A percentile compares a stretch with the other conserved stretches of the same genome.
These are phyloP conservation scores for Lipomyces mesembrius DNA, from an alignment of 805 yeast species.

Conservation along the genomic window DNA sequence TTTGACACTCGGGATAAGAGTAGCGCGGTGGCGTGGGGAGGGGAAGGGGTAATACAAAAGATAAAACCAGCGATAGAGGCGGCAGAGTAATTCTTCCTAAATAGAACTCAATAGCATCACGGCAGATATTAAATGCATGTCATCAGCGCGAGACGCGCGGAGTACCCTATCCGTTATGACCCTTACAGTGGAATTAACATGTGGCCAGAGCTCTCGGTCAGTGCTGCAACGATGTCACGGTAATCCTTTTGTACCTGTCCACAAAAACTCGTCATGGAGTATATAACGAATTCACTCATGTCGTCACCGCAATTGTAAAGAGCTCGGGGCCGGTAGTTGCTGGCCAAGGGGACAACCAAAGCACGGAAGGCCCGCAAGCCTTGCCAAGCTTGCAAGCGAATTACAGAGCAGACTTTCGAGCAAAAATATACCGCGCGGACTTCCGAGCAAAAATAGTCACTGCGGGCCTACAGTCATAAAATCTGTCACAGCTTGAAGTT, in stretches of 20 bases:
- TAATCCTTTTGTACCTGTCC: too few relatives aligned
- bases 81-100: neutral
- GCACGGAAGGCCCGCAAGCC: too few relatives aligned
- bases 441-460: neutral
- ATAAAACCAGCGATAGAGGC: neutral
- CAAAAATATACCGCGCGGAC: too few relatives aligned
- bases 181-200: neutral
- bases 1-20: too few relatives aligned
- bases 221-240: neutral
- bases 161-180: neutral
- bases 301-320: neutral
- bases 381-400: neutral
- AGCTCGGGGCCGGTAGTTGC: neutral
- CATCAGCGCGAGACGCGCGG: too few relatives aligned
- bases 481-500: neutral
- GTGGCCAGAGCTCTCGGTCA: conserved; percentile 4
- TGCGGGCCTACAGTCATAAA: too few relatives aligned
- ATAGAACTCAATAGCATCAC: neutral
- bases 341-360: too few relatives aligned
- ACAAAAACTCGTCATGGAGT: too few relatives aligned
- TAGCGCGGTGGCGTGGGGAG: neutral
- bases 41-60: neutral
- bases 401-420: too few relatives aligned
- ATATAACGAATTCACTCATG: neutral
- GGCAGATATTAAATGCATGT: neutral